Base-by-base conservation (phyloP, 805 yeast genomes). In the Wickerhamiella galacta region DNA sequence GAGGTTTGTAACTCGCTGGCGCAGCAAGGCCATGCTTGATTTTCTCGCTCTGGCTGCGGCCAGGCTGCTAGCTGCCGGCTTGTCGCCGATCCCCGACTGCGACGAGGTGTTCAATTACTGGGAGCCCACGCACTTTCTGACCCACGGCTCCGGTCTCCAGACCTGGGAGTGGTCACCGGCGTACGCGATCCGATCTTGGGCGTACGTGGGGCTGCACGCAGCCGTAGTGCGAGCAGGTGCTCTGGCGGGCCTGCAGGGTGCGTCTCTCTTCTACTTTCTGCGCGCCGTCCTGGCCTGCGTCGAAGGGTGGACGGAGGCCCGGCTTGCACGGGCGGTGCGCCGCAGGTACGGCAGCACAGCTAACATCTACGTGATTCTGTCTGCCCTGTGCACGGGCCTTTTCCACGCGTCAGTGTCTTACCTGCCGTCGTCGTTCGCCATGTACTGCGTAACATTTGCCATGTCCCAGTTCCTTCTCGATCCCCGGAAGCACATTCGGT, bases 81-180 rank as follows among this genome's bases (percentile, higher is more conserved):
- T 57, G 45, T 71, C 80, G 51, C 72, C 82, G 23, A 75, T 87
- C 18, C 70, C 90, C 2, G 96, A 85, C 46, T 85, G 95, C 51
- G 95, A 87, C 53, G 96, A 87, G 53, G 74, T 68, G 0, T 87
- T 70, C 65, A 87, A 87, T 50, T 87, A 80, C 56, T 83, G 94
- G 87, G 96, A 87, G 42, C 95, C 96, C 1, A 58, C 87, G 37
- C 85, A 87, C 50, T 62, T 76, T 32, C 43, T 85, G 22, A 54
- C 75, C 1, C 66, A 93, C 42, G 77, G 76, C 2, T 81, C 82
- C 52, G 96, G 95, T 2, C 78, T 83, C 45, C 83, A 83, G 53
- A 85, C 95, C 0, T 85, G 95, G 95, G 95, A 85, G 49, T 87
- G 85, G 52, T 80, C 94, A 0, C 95, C 95, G 0, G 77, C 66